Base-by-base conservation (phyloP, 768 basidiomycete species). In the Leccinum obscurum region DNA sequence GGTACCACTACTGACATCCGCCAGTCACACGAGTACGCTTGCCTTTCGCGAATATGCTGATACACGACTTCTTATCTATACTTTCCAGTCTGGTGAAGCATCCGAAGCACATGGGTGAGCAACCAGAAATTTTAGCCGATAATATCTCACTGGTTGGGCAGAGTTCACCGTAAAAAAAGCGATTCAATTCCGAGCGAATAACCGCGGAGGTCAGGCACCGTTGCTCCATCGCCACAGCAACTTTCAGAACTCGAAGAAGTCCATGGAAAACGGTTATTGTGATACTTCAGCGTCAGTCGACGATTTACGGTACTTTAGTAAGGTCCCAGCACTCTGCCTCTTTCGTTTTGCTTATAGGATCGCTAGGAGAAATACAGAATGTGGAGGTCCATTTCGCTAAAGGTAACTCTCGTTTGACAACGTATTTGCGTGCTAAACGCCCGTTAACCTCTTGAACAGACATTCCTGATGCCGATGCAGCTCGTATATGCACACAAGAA, bases 341-440 rank as follows among this genome's bases (percentile, higher is more conserved):
- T 41, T 32, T 55, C 20, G 2, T 3, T 15, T 5, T n/a, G 20
- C 9, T 17, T 35, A 51, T 57, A 87, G 28, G 28, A 30, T 30
- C 28, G 28, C 28, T 30, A 30, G 87, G 82, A 41, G 76, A 80
- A 62, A 81, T 86, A 74, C 83, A 79, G 2, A 72, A 74, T 49
- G 74, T 87, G 52, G 87, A 84, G 64, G 73, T 91, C 13, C 89
- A 81, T 67, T 67, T 84, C 11, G 80, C 84, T 15, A 76, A 81
- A 76, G 85, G 89, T 87, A 64, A 15, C 6, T 37, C 14, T 37
- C 14, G 0, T 37, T 37, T 37, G 35, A 62, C 30, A 32, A 32
- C 9, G 9, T 9, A 26, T 41, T 35, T 11, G 50, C 8, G 60
- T 26, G 20, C 22, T 39, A 53, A 32, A n/a, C 20, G 30, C 30